Base-by-base conservation (phyloP, 164 flowering plant genomes). In the Vitis rupestris region DNA sequence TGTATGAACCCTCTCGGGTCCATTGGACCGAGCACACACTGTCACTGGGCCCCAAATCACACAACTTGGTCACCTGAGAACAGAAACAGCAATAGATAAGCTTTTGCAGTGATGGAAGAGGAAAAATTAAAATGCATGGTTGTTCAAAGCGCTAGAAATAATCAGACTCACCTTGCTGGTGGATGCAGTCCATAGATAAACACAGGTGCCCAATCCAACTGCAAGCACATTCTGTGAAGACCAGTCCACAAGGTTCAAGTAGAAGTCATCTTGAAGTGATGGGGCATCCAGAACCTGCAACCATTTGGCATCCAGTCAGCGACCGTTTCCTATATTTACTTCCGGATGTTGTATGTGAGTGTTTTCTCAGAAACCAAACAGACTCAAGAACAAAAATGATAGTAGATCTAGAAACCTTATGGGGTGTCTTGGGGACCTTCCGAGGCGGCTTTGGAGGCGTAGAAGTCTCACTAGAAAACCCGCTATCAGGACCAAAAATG, bases 221-320 rank as follows among this genome's bases (percentile, higher is more conserved):
- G 99, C 99, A 54, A 96, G 97, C n/a, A 92, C 89, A 77, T 96
- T 93, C 75, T 96, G 99, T 4, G 97, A 92, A 6, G 98, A 93
- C 99, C 99, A 93, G 65, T 96, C 99, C 14, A 96, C 99, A 13
- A 96, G 85, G 84, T 96, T 96, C 79, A 96, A 80, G 68, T 96
- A 96, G 80, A 90, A 96, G 66, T 96, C 99, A 74, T 96, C 99
- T 82, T 96, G 97, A 69, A 96, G 93, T 12, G 97, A 82, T 23
- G 99, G 99, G 1, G 99, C 99, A 81, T 96, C 99, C 72, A 96
- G 73, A 73, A 96, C 94, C 99, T 96, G 87, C 78, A 82, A 61
- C 49, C 66, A 72, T 68, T 59, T 17, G 1, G 2, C 52, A 48
- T 56, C 27, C 13, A 17, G 31, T 72, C 8, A 74, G 54, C 59